phyloP scores from a whole-genome alignment of 2,329 filamentous ascomycete genomes.

The Colletotrichum lini region DNA sequence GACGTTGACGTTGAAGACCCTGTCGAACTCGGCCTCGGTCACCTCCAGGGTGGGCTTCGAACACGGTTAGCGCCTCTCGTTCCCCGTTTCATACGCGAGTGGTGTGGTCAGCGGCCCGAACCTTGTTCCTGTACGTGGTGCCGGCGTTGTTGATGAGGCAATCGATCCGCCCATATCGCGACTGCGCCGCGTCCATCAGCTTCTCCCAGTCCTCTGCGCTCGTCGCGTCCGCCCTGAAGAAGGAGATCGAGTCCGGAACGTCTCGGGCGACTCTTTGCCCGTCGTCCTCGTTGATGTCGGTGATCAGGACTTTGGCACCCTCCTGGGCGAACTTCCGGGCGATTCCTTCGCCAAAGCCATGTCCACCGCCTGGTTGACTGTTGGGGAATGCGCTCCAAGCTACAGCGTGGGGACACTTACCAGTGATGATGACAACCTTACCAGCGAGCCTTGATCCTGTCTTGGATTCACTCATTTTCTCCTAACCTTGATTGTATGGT shows the following conservation, averaged over 20 bases:
- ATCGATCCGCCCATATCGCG: conserved; percentile 67
- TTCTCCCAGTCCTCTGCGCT: conserved; percentile 67
- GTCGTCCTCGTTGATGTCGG: conserved; percentile 70
- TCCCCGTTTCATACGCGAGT: no score
- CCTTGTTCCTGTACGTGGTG: conserved; percentile 70
- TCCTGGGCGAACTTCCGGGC: conserved; percentile 71
- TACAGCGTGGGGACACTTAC: not conserved
- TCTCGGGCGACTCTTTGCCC: conserved; percentile 61
- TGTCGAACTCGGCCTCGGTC: conserved; percentile 76
- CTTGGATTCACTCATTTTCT: conserved; percentile 6
- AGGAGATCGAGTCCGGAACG: conserved; percentile 50
- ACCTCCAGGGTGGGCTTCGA: conserved; percentile 69
- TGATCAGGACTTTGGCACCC: conserved; percentile 73
- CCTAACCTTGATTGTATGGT: not conserved
- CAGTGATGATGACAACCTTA: conserved; percentile 31
- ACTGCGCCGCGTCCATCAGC: conserved; percentile 61
- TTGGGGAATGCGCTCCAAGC: not conserved
- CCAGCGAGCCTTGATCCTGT: conserved; percentile 27
- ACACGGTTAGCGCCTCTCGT: not conserved
- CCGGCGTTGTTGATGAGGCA: conserved; percentile 75
- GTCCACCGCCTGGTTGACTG: conserved; percentile 21
- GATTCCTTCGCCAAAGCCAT: conserved; percentile 75
- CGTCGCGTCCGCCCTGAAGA: conserved; percentile 65
- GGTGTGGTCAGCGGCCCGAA: not conserved
- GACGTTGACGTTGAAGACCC: conserved; percentile 78